Conservation (phyloP, 2,329 filamentous ascomycete species). For the Beauveria asiatica region DNA sequence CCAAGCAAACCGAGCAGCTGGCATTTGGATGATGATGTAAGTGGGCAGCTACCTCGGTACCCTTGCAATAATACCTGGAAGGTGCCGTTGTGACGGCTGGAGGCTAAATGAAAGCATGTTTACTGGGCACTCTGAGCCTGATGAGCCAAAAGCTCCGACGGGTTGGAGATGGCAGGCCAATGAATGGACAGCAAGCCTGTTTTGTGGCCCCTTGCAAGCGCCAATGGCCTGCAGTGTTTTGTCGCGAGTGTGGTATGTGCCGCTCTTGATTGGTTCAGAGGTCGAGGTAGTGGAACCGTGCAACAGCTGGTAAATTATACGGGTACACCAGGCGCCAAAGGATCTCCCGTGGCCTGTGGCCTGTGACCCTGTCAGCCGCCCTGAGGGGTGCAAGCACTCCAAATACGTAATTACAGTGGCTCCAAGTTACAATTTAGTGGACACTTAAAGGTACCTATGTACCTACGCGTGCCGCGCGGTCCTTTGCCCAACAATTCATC, state of each 20-base stretch:
- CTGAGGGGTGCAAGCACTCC: too few species aligned
- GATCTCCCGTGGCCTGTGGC: background rate
- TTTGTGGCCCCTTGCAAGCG: background rate
- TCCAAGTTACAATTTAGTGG: too few species aligned
- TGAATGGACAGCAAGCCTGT: too few species aligned
- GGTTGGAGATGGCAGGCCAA: background rate
- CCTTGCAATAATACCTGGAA: background rate
- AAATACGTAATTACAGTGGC: too few species aligned
- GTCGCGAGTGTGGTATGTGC: background rate
- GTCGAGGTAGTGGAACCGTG: background rate
- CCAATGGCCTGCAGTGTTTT: background rate
- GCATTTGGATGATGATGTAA: conserved; percentile 5
- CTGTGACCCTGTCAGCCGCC: too few species aligned
- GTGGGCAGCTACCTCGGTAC: background rate
- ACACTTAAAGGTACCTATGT: too few species aligned
- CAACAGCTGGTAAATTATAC: background rate
- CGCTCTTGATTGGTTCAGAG: background rate
- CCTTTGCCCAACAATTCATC: background rate
- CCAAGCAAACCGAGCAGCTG: background rate
- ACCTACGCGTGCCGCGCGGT: too few species aligned
- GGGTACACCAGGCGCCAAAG: background rate
- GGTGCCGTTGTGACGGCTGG: background rate
- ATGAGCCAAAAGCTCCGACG: background rate
- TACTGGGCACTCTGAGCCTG: background rate
- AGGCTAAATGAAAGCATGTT: conserved; percentile 1